Percentiles rank a stretch among this genome's conserved stretches.
These are phyloP conservation scores for Apiotrichum laibachii DNA, from an alignment of 1,284 basidiomycete species.

Conservation along the genomic window DNA sequence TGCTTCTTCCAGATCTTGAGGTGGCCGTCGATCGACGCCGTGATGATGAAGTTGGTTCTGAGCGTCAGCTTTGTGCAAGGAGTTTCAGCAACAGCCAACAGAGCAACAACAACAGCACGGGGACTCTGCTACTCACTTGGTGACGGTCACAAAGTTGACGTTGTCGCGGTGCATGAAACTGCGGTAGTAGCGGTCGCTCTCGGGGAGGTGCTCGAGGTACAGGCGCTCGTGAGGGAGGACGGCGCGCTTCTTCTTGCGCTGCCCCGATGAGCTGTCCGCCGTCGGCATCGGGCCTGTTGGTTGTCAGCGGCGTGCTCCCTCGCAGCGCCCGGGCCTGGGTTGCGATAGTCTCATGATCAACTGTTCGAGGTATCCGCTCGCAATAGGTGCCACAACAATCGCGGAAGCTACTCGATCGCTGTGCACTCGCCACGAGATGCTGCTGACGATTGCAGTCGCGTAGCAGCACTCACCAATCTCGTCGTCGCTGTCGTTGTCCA, in stretches of 20 bases:
- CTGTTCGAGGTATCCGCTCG: too few relatives aligned
- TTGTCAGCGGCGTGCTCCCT: background rate
- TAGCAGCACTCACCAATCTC: slow-evolving; percentile 42
- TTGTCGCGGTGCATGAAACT: slow-evolving; percentile 98
- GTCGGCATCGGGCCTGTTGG: slow-evolving; percentile 31
- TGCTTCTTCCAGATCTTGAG: slow-evolving; percentile 99
- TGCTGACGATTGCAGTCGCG: background rate
- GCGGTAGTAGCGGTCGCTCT: slow-evolving; percentile 90
- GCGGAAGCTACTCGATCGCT: background rate
- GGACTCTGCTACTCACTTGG: slow-evolving; percentile 60
- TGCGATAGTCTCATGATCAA: too few relatives aligned
- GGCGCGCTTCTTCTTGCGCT: slow-evolving; percentile 48
- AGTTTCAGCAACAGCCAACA: background rate
- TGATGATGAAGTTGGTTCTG: slow-evolving; percentile 89
- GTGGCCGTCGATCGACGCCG: slow-evolving; percentile 91
- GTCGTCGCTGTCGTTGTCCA: slow-evolving; percentile 40
- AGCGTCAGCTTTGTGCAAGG: too few relatives aligned
- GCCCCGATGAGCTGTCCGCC: slow-evolving; percentile 15
- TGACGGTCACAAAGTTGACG: slow-evolving; percentile 81
- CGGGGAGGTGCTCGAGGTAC: slow-evolving; percentile 87
- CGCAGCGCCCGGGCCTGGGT: background rate
- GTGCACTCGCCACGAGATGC: background rate
- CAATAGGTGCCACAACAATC: too few relatives aligned
- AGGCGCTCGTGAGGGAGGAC: slow-evolving; percentile 74
- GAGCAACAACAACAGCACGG: background rate